Conservation (phyloP, 2,329 filamentous ascomycete genomes). For the Ophidiomyces ophidiicola region DNA sequence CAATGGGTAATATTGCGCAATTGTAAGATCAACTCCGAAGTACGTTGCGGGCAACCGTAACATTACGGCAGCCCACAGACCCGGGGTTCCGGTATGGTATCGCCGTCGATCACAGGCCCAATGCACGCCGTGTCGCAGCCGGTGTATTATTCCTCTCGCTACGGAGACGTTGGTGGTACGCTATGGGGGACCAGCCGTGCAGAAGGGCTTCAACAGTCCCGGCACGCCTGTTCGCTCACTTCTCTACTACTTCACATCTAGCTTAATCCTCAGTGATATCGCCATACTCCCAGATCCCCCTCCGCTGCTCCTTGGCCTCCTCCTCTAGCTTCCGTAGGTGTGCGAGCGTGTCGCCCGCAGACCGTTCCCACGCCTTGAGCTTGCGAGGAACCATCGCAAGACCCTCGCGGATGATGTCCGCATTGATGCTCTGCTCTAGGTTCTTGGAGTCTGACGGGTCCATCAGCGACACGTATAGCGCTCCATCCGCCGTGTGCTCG, state of each 20-base stretch:
- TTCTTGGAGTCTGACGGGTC: constrained; percentile 55
- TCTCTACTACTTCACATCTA: constrained; percentile 29
- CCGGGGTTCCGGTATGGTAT: too few species aligned
- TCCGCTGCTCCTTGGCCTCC: constrained; percentile 64
- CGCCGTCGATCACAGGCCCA: too few species aligned
- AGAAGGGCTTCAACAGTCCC: neutral
- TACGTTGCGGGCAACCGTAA: too few species aligned
- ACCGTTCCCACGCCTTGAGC: constrained; percentile 80
- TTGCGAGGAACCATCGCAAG: constrained; percentile 86
- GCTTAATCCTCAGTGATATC: constrained; percentile 89
- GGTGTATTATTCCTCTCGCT: too few species aligned
- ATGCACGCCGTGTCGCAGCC: too few species aligned
- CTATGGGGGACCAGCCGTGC: too few species aligned
- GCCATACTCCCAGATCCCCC: constrained; percentile 97
- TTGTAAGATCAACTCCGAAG: too few species aligned
- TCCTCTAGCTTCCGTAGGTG: constrained; percentile 61
- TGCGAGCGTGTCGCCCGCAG: constrained; percentile 58
- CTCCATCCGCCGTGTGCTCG: constrained; percentile 69
- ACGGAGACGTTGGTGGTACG: too few species aligned
- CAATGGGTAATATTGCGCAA: too few species aligned
- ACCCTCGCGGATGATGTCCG: constrained; percentile 70
- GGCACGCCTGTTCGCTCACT: neutral
- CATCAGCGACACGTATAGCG: constrained; percentile 76
- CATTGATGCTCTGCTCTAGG: constrained; percentile 72
- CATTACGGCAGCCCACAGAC: too few species aligned